phyloP scores from a whole-genome alignment of 148 eudicot species.

The Chenopodium formosanum region DNA sequence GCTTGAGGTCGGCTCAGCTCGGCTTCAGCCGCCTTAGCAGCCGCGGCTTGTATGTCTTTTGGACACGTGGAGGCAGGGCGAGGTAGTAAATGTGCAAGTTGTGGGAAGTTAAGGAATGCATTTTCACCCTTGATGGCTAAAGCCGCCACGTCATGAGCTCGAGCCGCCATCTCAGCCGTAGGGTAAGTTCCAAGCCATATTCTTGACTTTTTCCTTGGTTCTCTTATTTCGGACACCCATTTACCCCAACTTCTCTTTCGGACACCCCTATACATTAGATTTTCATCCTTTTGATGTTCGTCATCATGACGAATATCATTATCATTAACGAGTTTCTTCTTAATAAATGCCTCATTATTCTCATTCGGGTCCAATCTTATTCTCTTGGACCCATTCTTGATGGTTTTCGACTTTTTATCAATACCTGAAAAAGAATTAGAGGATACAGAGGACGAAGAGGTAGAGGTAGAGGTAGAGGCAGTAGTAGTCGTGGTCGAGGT shows the following conservation, averaged over 20 bases:
- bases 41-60: slow-evolving; percentile 62
- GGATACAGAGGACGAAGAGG: slow-evolving; percentile 9
- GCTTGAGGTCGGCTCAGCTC: slow-evolving; percentile 19
- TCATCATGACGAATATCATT: neutral
- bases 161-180: slow-evolving; percentile 75
- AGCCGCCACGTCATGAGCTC: slow-evolving; percentile 71
- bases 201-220: slow-evolving; percentile 65
- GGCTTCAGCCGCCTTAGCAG: slow-evolving; percentile 47
- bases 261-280: slow-evolving; percentile 47
- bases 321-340: neutral
- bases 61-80: slow-evolving; percentile 54
- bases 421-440: neutral
- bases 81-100: slow-evolving; percentile 43
- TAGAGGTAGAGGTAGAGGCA: slow-evolving; percentile 18
- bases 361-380: slow-evolving; percentile 10
- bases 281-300: slow-evolving; percentile 16
- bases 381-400: slow-evolving; percentile 20
- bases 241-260: slow-evolving; percentile 67
- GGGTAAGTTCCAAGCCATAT: slow-evolving; percentile 71
- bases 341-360: neutral
- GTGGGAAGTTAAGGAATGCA: slow-evolving; percentile 59
- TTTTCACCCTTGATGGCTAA: slow-evolving; percentile 60
- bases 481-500: neutral
- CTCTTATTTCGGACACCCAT: slow-evolving; percentile 72
- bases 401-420: neutral